Conservation (phyloP, 768 basidiomycete species). For the Lyophyllum semitale region DNA sequence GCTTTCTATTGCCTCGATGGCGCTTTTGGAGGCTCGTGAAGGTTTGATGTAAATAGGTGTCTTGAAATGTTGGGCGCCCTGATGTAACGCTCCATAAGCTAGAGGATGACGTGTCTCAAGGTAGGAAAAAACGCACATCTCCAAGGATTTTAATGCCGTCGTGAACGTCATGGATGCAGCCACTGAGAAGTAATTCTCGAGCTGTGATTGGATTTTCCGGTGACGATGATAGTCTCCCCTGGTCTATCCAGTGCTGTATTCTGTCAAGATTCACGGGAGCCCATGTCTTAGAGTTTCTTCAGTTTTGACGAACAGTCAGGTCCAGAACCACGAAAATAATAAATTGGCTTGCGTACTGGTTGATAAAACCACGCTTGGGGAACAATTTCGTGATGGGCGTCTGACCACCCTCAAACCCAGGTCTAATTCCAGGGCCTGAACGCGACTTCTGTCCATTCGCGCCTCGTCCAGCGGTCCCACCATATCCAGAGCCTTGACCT, state of each 20-base stretch:
- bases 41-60: slow-evolving; percentile 77
- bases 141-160: slow-evolving; percentile 93
- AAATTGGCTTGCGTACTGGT: slow-evolving; percentile 59
- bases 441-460: slow-evolving; percentile 96
- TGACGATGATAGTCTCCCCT: slow-evolving; percentile 76
- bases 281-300: slow-evolving; percentile 73
- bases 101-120: neutral
- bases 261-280: slow-evolving; percentile 86
- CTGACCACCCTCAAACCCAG: slow-evolving; percentile 95
- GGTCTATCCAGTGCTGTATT: slow-evolving; percentile 89
- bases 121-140: slow-evolving; percentile 55
- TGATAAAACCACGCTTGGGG: slow-evolving; percentile 94
- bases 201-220: slow-evolving; percentile 87
- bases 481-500: slow-evolving; percentile 89
- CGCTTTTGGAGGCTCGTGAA: slow-evolving; percentile 83
- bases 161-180: slow-evolving; percentile 84
- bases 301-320: neutral
- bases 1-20: slow-evolving; percentile 82
- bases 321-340: neutral
- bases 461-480: slow-evolving; percentile 91
- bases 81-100: slow-evolving; percentile 3
- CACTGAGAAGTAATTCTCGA: slow-evolving; percentile 78
- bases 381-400: slow-evolving; percentile 89
- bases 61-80: slow-evolving; percentile 72
- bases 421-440: slow-evolving; percentile 80